Percentiles rank a stretch among this genome's conserved stretches.
Conservation (phyloP, 441 rosid genomes). For the Populus hybrid region DNA sequence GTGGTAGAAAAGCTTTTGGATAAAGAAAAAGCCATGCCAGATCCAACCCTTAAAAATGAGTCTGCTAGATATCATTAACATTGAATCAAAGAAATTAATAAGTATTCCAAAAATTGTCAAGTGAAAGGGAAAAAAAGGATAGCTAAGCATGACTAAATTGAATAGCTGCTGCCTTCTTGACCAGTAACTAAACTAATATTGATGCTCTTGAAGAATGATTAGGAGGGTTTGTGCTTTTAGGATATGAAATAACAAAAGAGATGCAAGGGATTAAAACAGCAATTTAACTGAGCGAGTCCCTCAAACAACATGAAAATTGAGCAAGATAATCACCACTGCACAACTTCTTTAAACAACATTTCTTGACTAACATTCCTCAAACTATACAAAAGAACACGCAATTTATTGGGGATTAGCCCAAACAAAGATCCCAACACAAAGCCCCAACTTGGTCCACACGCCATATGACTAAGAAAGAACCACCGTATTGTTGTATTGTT, state of each 20-base stretch:
- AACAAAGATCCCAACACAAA: no score
- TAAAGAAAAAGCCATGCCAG: neutral
- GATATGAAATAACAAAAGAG: neutral
- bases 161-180: neutral
- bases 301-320: neutral
- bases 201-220: neutral
- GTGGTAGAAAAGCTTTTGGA: neutral
- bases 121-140: neutral
- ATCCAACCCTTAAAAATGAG: neutral
- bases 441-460: neutral
- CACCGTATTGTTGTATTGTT: neutral
- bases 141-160: neutral
- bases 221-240: neutral
- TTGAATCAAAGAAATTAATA: no score
- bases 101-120: neutral
- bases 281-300: neutral
- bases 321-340: neutral
- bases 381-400: neutral
- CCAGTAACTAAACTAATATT: neutral
- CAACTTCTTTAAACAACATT: neutral
- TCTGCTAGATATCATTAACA: neutral
- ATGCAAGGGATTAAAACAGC: neutral
- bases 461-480: neutral
- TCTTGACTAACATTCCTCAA: neutral
- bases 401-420: neutral